These are phyloP conservation scores for Diaporthe longicolla DNA, from an alignment of 2,329 filamentous ascomycete genomes.

Conservation along the genomic window DNA sequence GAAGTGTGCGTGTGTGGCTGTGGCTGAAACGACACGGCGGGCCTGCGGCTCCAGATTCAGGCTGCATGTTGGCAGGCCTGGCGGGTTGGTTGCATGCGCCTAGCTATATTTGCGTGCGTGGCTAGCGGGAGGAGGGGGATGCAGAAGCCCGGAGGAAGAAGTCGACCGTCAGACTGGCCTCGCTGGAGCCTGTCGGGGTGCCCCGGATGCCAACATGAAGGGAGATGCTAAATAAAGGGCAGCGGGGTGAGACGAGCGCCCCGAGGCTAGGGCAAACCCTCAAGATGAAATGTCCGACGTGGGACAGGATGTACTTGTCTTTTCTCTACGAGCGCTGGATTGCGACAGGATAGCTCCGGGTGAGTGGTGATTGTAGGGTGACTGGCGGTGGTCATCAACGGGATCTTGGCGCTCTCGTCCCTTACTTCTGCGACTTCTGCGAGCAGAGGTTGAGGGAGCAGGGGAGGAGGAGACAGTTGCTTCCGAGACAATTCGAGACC, in stretches of 20 bases:
- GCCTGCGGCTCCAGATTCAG: conserved; percentile 13
- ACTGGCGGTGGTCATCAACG: neutral
- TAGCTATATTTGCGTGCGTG: conserved; percentile 26
- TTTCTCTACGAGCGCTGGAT: neutral
- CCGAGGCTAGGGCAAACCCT: conserved; percentile 16
- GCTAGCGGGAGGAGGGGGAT: neutral
- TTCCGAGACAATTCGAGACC: conserved; percentile 25
- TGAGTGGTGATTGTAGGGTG: neutral
- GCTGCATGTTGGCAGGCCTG: conserved; percentile 24
- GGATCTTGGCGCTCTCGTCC: conserved; percentile 9
- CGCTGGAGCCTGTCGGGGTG: conserved; percentile 8
- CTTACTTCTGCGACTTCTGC: conserved; percentile 12
- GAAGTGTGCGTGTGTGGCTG: conserved; percentile 16
- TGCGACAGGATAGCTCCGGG: neutral
- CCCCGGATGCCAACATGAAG: conserved; percentile 8
- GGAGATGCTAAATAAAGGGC: conserved; percentile 26
- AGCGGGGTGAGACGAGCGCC: conserved; percentile 10
- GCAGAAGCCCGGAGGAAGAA: conserved; percentile 21
- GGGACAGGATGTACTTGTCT: neutral
- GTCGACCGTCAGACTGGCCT: neutral
- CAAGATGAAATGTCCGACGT: conserved; percentile 8
- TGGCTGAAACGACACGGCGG: conserved; percentile 32
- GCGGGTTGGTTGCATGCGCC: conserved; percentile 22
- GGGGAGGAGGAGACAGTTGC: neutral
- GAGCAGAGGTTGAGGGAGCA: neutral